Percentiles rank a stretch among this genome's conserved stretches.
phyloP scores from a whole-genome alignment of 2,329 filamentous ascomycete genomes.

The Leptographium galeiforme region DNA sequence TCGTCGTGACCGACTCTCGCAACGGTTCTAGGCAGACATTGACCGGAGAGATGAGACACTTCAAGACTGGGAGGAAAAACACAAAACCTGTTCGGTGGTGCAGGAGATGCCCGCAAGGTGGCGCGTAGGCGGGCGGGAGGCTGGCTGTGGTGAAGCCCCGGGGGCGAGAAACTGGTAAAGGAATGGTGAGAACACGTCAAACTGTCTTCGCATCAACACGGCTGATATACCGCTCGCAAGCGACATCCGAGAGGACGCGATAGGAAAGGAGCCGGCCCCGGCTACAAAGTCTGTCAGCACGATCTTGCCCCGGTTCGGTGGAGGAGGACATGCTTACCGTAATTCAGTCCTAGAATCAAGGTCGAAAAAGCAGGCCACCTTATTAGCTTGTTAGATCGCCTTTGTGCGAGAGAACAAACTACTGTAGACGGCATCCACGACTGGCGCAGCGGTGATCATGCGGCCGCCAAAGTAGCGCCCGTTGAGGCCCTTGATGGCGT shows the following conservation, averaged over 20 bases:
- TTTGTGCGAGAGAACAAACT: conserved; percentile 83
- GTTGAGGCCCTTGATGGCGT: conserved; percentile 94
- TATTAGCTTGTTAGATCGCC: conserved; percentile 57
- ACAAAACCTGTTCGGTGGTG: neutral
- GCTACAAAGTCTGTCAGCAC: neutral
- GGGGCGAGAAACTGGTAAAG: neutral
- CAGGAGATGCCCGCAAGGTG: neutral
- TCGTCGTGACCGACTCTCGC: neutral
- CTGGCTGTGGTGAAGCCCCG: neutral
- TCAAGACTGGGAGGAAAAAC: neutral
- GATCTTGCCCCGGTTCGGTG: no score
- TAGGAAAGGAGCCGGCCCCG: neutral
- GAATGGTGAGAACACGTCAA: neutral
- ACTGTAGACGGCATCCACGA: conserved; percentile 98
- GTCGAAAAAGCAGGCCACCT: conserved; percentile 11
- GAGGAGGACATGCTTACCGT: conserved; percentile 7
- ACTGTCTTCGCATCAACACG: neutral
- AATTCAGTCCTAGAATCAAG: conserved; percentile 32
- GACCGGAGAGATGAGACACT: neutral
- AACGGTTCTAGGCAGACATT: neutral
- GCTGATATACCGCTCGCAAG: neutral
- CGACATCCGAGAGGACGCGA: neutral
- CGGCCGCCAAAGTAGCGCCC: conserved; percentile 88
- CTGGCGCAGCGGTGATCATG: conserved; percentile 86
- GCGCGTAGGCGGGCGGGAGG: neutral